These are phyloP conservation scores for Clavispora carvajalis DNA, from an alignment of 805 yeast genomes.

Conservation along the genomic window DNA sequence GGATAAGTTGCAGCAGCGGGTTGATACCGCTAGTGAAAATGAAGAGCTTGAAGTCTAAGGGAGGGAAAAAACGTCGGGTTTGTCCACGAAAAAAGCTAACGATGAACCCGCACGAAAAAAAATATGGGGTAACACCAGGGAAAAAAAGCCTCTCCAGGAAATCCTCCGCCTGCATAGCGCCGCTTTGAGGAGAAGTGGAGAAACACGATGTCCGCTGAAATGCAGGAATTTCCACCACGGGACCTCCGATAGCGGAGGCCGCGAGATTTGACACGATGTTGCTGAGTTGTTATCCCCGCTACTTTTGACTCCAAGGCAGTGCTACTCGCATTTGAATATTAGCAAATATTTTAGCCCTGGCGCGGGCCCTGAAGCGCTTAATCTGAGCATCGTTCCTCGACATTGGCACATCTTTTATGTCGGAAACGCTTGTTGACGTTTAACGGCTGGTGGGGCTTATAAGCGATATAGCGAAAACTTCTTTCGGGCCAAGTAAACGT, in stretches of 20 bases:
- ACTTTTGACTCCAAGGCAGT: too few relatives aligned
- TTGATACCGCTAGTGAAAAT: not conserved
- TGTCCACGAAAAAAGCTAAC: not conserved
- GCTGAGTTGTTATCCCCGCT: too few relatives aligned
- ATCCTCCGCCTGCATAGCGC: slow-evolving; percentile 5
- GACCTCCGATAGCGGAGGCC: too few relatives aligned
- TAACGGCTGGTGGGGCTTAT: too few relatives aligned
- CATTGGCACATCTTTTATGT: not conserved
- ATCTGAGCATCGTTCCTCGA: too few relatives aligned
- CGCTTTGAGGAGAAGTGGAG: slow-evolving; percentile 16
- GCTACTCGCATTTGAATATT: too few relatives aligned
- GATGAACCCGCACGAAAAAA: slow-evolving; percentile 2
- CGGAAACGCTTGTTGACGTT: slow-evolving; percentile 1
- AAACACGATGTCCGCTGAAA: slow-evolving; percentile 8
- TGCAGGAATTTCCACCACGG: not conserved
- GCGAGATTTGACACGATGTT: too few relatives aligned
- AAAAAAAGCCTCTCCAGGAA: slow-evolving; percentile 13
- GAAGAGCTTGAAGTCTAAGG: not conserved
- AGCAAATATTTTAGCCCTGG: too few relatives aligned
- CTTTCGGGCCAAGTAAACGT: too few relatives aligned
- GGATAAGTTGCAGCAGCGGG: not conserved
- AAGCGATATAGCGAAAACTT: too few relatives aligned
- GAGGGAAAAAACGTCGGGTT: not conserved
- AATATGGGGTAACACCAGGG: slow-evolving; percentile 17
- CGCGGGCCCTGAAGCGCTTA: too few relatives aligned